phyloP scores from a whole-genome alignment of 768 basidiomycete species.

The Phylloporus sp. region DNA sequence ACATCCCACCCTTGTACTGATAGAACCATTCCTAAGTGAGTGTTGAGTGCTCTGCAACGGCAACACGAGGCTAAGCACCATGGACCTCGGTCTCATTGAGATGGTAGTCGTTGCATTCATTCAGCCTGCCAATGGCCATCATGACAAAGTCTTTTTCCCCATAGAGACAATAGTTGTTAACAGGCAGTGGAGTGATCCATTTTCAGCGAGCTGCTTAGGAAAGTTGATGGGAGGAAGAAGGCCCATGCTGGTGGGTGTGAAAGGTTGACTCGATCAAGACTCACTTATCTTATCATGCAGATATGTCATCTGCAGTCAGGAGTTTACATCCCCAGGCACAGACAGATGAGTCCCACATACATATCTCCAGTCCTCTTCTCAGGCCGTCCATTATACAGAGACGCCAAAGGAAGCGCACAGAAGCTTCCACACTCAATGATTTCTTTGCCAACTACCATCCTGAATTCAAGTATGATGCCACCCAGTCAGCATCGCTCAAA shows the following conservation, averaged over 20 bases:
- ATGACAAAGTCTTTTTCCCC: constrained; percentile 82
- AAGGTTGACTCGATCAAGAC: background rate
- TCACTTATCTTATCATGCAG: constrained; percentile 2
- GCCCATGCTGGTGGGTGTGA: constrained; percentile 49
- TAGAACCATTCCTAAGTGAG: constrained; percentile 89
- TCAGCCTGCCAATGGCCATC: constrained; percentile 96
- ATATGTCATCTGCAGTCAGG: background rate
- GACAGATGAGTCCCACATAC: background rate
- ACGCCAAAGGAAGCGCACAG: background rate
- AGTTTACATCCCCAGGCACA: background rate
- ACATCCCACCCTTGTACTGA: constrained; percentile 92
- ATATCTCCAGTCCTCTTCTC: background rate
- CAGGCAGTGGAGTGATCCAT: constrained; percentile 78
- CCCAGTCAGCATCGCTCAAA: constrained; percentile 8
- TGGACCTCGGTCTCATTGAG: constrained; percentile 93
- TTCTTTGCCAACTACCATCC: constrained; percentile 10
- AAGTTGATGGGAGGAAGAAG: constrained; percentile 84
- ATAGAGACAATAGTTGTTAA: constrained; percentile 88
- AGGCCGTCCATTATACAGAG: background rate
- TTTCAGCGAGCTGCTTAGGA: constrained; percentile 81
- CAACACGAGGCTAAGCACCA: background rate
- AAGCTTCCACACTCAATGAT: background rate
- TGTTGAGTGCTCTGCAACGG: background rate
- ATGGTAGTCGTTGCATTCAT: constrained; percentile 92
- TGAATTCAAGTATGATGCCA: constrained; percentile 2